Percentiles rank a stretch among this genome's conserved stretches.
Conservation (phyloP, 1,284 basidiomycete species). For the Phellopilus nigrolimitatus region DNA sequence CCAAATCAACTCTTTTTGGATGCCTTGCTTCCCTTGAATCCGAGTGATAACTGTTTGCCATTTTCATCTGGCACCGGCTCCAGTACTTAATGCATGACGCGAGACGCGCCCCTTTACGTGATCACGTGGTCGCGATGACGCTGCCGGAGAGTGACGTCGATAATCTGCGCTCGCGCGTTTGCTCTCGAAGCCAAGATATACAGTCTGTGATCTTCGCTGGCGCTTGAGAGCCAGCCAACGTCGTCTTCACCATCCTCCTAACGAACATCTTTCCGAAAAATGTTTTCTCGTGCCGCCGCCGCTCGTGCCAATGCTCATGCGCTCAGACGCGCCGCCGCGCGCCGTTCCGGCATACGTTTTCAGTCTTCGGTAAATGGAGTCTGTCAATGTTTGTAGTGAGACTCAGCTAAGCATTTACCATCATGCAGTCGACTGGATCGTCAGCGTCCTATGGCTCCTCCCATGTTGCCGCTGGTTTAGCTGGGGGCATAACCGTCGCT, state of each 20-base stretch:
- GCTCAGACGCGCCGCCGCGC: neutral
- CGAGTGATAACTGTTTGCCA: too few species aligned
- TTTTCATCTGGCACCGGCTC: too few species aligned
- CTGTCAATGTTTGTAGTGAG: neutral
- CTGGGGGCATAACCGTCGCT: conserved; percentile 33
- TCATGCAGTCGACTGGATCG: neutral
- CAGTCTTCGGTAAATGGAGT: neutral
- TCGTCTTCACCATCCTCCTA: too few species aligned
- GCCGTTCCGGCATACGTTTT: conserved; percentile 2
- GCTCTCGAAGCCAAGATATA: too few species aligned
- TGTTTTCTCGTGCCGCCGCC: neutral
- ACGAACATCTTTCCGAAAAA: neutral
- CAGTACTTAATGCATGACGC: too few species aligned
- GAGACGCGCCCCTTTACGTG: too few species aligned
- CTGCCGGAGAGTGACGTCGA: too few species aligned
- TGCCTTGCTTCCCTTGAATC: too few species aligned
- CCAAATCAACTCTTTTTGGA: too few species aligned
- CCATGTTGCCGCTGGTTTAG: conserved; percentile 31
- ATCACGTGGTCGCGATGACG: too few species aligned
- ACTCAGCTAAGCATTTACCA: neutral
- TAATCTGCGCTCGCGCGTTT: too few species aligned
- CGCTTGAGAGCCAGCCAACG: too few species aligned
- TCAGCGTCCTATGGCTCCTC: conserved; percentile 9
- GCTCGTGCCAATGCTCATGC: neutral
- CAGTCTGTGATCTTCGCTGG: neutral